These are phyloP conservation scores for Botrytis cinerea DNA, from an alignment of 2,329 filamentous ascomycete species.

Conservation along the genomic window DNA sequence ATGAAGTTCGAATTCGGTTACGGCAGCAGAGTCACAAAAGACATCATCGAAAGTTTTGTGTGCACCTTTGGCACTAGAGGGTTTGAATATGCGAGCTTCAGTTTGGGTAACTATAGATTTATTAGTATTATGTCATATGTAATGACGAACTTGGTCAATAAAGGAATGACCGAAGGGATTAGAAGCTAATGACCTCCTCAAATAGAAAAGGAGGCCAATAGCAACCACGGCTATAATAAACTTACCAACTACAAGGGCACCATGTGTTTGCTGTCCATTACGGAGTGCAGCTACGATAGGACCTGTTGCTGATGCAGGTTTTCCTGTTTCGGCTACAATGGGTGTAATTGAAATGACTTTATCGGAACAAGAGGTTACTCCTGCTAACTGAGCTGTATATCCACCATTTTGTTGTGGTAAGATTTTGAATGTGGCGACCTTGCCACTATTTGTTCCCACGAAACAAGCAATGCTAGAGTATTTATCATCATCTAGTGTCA, in stretches of 20 bases:
- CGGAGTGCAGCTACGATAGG: constrained; percentile 73
- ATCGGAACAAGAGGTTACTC: constrained; percentile 66
- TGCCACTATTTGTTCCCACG: constrained; percentile 82
- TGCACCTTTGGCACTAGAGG: constrained; percentile 82
- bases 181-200: neutral
- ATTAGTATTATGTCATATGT: constrained; percentile 26
- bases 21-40: constrained; percentile 77
- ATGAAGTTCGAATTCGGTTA: constrained; percentile 72
- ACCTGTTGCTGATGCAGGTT: constrained; percentile 73
- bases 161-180: neutral
- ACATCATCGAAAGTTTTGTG: constrained; percentile 83
- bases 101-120: constrained; percentile 55
- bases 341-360: constrained; percentile 75
- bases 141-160: neutral
- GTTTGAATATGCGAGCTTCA: constrained; percentile 85
- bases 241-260: constrained; percentile 74
- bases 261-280: constrained; percentile 73
- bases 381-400: constrained; percentile 73
- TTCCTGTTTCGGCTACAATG: constrained; percentile 76
- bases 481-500: constrained; percentile 90
- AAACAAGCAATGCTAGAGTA: constrained; percentile 95
- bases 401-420: constrained; percentile 68
- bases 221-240: constrained; percentile 20
- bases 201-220: neutral
- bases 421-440: constrained; percentile 86